These are phyloP conservation scores for Heterobasidion irregulare DNA, from an alignment of 1,284 basidiomycete genomes.

Conservation along the genomic window DNA sequence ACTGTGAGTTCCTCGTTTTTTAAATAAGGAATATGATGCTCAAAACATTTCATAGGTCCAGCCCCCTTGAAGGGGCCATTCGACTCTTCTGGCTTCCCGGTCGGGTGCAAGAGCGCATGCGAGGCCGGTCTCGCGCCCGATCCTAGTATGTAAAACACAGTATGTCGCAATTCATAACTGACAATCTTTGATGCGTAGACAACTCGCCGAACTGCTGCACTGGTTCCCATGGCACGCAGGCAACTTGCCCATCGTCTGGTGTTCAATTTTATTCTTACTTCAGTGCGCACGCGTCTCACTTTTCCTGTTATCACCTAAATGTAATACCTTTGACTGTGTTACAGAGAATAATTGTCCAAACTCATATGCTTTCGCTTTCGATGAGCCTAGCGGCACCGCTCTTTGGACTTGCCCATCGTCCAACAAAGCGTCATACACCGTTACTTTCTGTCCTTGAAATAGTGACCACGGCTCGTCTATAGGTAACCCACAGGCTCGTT, in stretches of 20 bases:
- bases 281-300: conserved; percentile 28
- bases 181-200: conserved; percentile 14
- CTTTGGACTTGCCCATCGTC: conserved; percentile 14
- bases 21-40: not conserved
- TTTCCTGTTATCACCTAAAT: conserved; percentile 45
- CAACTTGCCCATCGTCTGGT: conserved; percentile 43
- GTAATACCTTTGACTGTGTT: conserved; percentile 15
- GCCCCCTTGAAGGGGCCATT: conserved; percentile 40
- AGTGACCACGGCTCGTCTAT: too few relatives aligned
- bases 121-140: conserved; percentile 39
- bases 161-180: not conserved
- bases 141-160: conserved; percentile 20
- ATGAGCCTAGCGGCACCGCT: conserved; percentile 18
- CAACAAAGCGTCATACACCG: conserved; percentile 14
- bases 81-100: conserved; percentile 39
- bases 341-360: not conserved
- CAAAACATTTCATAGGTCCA: conserved; percentile 30
- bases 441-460: conserved; percentile 21
- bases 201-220: conserved; percentile 51
- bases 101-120: conserved; percentile 56
- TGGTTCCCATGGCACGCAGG: conserved; percentile 37
- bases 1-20: not conserved
- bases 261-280: conserved; percentile 47
- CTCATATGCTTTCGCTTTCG: conserved; percentile 22
- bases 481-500: too few relatives aligned